Evolutionary conservation across 2,329 filamentous ascomycete genomes (phyloP).

Genomic region (Zymoseptoria ardabiliae): DNA sequence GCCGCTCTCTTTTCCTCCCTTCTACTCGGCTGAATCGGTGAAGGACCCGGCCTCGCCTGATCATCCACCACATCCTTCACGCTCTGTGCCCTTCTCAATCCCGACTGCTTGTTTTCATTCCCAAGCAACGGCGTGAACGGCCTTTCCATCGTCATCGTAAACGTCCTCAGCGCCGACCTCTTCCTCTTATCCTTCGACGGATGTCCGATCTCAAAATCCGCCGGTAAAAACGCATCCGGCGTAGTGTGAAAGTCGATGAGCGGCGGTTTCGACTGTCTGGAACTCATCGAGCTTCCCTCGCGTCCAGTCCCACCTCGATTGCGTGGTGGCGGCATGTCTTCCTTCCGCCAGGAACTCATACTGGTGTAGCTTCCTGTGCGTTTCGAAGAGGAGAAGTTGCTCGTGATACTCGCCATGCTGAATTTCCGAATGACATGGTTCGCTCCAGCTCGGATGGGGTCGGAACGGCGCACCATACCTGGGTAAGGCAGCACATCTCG

Average conservation of each 20-base stretch:
- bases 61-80: slow-evolving; percentile 17
- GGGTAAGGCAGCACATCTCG: slow-evolving; percentile 73
- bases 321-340: slow-evolving; percentile 19
- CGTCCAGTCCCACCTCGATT: neutral
- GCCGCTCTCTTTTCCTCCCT: slow-evolving; percentile 1
- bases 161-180: slow-evolving; percentile 22
- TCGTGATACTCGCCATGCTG: slow-evolving; percentile 72
- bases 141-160: slow-evolving; percentile 30
- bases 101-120: slow-evolving; percentile 17
- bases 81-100: slow-evolving; percentile 26
- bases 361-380: slow-evolving; percentile 55
- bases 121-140: slow-evolving; percentile 26
- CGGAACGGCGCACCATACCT: slow-evolving; percentile 63
- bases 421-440: slow-evolving; percentile 83
- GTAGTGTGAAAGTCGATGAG: slow-evolving; percentile 42
- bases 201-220: slow-evolving; percentile 39
- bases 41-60: neutral
- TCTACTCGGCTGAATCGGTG: slow-evolving; percentile 2
- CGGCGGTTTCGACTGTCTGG: slow-evolving; percentile 11
- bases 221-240: slow-evolving; percentile 41
- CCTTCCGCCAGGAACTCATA: slow-evolving; percentile 26
- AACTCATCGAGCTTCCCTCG: slow-evolving; percentile 1
- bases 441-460: slow-evolving; percentile 69
- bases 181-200: slow-evolving; percentile 19
- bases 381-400: slow-evolving; percentile 67